These are phyloP conservation scores for Phytophthora nicotianae DNA, from an alignment of 352 stramenopile species.

Conservation along the genomic window DNA sequence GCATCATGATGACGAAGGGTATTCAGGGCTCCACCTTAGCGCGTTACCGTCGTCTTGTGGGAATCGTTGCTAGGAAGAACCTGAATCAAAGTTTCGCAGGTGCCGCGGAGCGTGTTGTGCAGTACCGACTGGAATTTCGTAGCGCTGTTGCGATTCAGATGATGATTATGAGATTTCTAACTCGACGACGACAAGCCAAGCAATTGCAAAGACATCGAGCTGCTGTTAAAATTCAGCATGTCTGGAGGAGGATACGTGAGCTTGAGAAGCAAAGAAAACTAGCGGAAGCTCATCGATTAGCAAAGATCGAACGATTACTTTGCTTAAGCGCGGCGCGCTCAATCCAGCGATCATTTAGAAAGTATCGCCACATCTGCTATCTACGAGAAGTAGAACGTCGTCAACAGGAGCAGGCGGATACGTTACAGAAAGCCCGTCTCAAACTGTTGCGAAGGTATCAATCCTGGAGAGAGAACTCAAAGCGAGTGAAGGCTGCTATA, in stretches of 20 bases:
- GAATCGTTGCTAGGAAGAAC: slow-evolving; percentile 35
- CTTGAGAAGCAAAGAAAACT: slow-evolving; percentile 8
- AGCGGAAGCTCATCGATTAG: slow-evolving; percentile 7
- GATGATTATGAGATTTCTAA: slow-evolving; percentile 24
- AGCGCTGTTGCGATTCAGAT: slow-evolving; percentile 23
- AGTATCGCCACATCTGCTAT: slow-evolving; percentile 8
- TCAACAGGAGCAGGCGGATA: slow-evolving; percentile 6
- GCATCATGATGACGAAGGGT: slow-evolving; percentile 30
- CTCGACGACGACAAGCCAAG: slow-evolving; percentile 19
- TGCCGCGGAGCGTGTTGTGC: slow-evolving; percentile 25
- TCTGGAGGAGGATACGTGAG: slow-evolving; percentile 13
- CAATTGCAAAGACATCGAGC: slow-evolving; percentile 8
- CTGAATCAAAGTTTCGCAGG: slow-evolving; percentile 23
- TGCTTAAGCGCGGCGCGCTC: neutral
- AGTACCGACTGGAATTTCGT: slow-evolving; percentile 23
- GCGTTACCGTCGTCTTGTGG: slow-evolving; percentile 46
- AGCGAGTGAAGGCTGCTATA: neutral
- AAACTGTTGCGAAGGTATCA: slow-evolving; percentile 33
- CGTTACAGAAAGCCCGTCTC: slow-evolving; percentile 18
- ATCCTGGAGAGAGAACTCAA: slow-evolving; percentile 13
- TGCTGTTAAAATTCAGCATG: slow-evolving; percentile 16
- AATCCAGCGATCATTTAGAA: slow-evolving; percentile 23
- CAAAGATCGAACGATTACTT: slow-evolving; percentile 8
- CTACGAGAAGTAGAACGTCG: slow-evolving; percentile 22
- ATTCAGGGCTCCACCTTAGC: slow-evolving; percentile 43